Conservation (phyloP, 2,329 filamentous ascomycete species). For the Ceratocystis diversiconidia region DNA sequence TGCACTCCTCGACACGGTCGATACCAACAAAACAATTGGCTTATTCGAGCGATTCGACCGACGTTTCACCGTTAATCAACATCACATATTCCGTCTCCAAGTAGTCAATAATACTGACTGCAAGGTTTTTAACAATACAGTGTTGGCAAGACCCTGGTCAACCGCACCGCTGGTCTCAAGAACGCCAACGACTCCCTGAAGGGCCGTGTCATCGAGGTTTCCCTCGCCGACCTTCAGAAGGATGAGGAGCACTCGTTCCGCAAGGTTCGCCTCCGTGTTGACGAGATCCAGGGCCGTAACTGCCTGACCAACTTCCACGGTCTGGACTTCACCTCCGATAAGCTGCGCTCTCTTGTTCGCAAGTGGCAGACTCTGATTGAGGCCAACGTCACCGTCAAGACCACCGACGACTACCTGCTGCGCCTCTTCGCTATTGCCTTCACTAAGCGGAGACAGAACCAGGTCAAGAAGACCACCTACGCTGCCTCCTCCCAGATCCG, state of each 20-base stretch:
- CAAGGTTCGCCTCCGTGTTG: constrained; percentile 97
- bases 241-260: constrained; percentile 99
- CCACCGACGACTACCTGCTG: constrained; percentile 98
- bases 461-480: constrained; percentile 99
- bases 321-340: constrained; percentile 99
- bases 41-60: not conserved
- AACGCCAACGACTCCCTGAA: constrained; percentile 99
- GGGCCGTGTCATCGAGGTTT: constrained; percentile 97
- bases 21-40: not conserved
- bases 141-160: constrained; percentile 99
- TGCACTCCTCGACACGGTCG: too few species aligned
- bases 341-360: constrained; percentile 95
- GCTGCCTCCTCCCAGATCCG: constrained; percentile 94
- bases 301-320: constrained; percentile 99
- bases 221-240: constrained; percentile 96
- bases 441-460: constrained; percentile 97
- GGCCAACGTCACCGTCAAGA: constrained; percentile 99
- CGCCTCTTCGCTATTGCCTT: constrained; percentile 98
- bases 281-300: constrained; percentile 99
- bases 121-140: constrained; percentile 34
- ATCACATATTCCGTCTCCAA: not conserved
- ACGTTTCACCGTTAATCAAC: not conserved
- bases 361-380: constrained; percentile 99
- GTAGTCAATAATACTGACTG: constrained; percentile 17
- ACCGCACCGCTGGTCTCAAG: constrained; percentile 98